Evolutionary conservation across 1,139 yeast species (phyloP).

Genomic region (Taphrina confusa): DNA sequence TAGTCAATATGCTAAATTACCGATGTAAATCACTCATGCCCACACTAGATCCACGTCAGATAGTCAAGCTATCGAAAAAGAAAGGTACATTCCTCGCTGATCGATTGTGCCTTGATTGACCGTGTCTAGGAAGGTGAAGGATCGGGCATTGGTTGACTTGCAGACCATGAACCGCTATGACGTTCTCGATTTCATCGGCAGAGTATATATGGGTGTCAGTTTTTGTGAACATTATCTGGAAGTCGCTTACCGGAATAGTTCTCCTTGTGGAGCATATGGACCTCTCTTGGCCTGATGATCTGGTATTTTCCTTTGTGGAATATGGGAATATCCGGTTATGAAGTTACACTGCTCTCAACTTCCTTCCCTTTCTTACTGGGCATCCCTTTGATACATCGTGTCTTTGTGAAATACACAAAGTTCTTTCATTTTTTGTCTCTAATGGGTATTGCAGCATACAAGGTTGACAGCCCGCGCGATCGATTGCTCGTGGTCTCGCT

Average conservation of each 20-base stretch:
- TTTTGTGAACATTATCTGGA: not conserved
- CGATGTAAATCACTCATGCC: constrained; percentile 14
- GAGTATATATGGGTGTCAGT: constrained; percentile 39
- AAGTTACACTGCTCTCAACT: constrained; percentile 64
- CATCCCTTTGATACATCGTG: constrained; percentile 55
- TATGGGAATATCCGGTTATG: constrained; percentile 91
- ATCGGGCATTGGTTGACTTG: constrained; percentile 10
- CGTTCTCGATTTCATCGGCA: constrained; percentile 37
- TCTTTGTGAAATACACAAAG: constrained; percentile 57
- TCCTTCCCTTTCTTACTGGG: constrained; percentile 60
- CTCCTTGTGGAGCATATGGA: constrained; percentile 78
- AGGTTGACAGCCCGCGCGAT: constrained; percentile 64
- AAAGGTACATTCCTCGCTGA: not conserved
- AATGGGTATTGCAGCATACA: constrained; percentile 75
- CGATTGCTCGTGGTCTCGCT: constrained; percentile 66
- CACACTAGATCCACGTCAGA: not conserved
- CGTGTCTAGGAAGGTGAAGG: constrained; percentile 12
- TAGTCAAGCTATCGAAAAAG: not conserved
- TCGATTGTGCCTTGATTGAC: not conserved
- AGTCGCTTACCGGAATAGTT: constrained; percentile 46
- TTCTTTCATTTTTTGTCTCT: constrained; percentile 59
- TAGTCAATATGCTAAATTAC: constrained; percentile 25
- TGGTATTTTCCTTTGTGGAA: constrained; percentile 99
- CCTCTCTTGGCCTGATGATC: constrained; percentile 78
- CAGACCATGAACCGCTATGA: constrained; percentile 2